These are phyloP conservation scores for Trypanosoma boissoni DNA, from an alignment of 208 protist species.

Conservation along the genomic window DNA sequence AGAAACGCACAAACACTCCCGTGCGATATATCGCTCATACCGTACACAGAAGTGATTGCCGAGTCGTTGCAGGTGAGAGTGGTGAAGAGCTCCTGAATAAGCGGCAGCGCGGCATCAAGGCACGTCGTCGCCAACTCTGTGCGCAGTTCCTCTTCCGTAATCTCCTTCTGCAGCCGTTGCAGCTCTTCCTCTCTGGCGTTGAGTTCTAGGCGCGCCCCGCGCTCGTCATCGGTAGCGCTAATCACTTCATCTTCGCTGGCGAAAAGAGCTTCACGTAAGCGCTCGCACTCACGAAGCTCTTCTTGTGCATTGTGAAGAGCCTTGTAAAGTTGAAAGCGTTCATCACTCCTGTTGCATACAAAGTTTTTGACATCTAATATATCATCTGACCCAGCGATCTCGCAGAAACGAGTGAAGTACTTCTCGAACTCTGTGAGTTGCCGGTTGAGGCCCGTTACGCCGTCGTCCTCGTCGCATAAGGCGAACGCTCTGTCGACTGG, in stretches of 20 bases:
- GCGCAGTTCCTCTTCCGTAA: constrained; percentile 32
- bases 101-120: constrained; percentile 21
- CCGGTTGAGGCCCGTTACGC: constrained; percentile 2
- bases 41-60: constrained; percentile 19
- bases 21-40: constrained; percentile 29
- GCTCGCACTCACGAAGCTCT: constrained; percentile 31
- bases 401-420: constrained; percentile 37
- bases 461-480: constrained; percentile 10
- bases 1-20: constrained; percentile 38
- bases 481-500: neutral
- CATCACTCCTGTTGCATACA: constrained; percentile 37
- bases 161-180: constrained; percentile 21
- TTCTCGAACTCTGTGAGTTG: constrained; percentile 40
- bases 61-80: constrained; percentile 44
- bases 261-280: constrained; percentile 4
- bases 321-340: constrained; percentile 53
- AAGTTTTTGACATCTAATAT: constrained; percentile 53
- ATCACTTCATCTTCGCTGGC: neutral
- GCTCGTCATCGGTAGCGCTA: constrained; percentile 3
- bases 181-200: constrained; percentile 23
- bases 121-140: neutral
- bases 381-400: constrained; percentile 47
- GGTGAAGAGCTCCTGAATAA: constrained; percentile 40
- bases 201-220: constrained; percentile 7
- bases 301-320: constrained; percentile 52